phyloP scores from a whole-genome alignment of 1,284 basidiomycete genomes.

The Ceratobasidium theobromae region DNA sequence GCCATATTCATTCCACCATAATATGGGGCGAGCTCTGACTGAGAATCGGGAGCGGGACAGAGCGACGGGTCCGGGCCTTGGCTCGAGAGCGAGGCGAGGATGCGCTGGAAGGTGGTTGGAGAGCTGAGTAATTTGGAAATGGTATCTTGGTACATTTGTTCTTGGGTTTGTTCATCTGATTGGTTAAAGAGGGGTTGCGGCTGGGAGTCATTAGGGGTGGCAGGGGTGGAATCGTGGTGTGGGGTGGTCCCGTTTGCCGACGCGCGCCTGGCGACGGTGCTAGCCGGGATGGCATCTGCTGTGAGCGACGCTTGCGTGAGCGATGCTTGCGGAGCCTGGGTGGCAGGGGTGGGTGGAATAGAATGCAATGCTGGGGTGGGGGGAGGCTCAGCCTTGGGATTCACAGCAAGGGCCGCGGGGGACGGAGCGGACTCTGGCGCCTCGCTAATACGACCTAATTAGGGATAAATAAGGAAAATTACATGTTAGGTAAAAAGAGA shows the following conservation, averaged over 20 bases:
- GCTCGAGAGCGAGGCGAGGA: constrained; percentile 41
- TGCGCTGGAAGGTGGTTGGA: constrained; percentile 67
- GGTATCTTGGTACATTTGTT: constrained; percentile 59
- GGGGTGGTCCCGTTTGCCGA: constrained; percentile 30
- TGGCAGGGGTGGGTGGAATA: constrained; percentile 22
- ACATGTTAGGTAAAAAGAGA: neutral
- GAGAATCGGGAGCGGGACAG: neutral
- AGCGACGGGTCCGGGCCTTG: constrained; percentile 12
- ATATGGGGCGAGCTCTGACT: constrained; percentile 27
- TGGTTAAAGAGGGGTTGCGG: constrained; percentile 36
- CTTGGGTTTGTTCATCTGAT: constrained; percentile 30
- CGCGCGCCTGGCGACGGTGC: constrained; percentile 20
- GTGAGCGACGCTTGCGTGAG: neutral
- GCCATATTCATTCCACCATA: constrained; percentile 24
- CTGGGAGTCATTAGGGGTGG: constrained; percentile 29
- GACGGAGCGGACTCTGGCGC: constrained; percentile 11
- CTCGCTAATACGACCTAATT: constrained; percentile 30
- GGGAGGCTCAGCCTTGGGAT: constrained; percentile 10
- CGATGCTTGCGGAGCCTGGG: neutral
- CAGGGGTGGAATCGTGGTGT: constrained; percentile 35
- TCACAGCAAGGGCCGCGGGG: neutral
- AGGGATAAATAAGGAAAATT: constrained; percentile 13
- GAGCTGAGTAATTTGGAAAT: constrained; percentile 62
- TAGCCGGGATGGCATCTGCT: neutral
- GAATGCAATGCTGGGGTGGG: constrained; percentile 29